phyloP scores from a whole-genome alignment of 495 filamentous ascomycete genomes.

The Xylaria castorea region DNA sequence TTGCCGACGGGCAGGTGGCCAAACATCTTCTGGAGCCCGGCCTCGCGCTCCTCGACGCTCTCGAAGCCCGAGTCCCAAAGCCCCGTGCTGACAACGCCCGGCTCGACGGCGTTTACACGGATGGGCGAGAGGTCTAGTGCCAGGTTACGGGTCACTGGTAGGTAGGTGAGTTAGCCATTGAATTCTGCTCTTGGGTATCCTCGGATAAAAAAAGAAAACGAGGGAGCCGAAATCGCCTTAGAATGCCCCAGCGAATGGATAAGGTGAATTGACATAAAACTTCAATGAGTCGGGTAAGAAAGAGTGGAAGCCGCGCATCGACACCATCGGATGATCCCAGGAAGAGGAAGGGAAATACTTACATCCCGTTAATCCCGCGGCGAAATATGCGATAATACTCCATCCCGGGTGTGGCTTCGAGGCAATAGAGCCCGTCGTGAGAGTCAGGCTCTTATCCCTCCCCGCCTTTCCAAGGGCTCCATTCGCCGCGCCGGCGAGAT shows the following conservation, averaged over 20 bases:
- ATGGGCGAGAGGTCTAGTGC: conserved; percentile 65
- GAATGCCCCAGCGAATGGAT: neutral
- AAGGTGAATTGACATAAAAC: neutral
- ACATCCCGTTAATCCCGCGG: conserved; percentile 44
- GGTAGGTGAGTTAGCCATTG: neutral
- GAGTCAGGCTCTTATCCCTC: conserved; percentile 55
- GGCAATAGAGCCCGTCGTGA: conserved; percentile 60
- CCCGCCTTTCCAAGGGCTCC: conserved; percentile 11
- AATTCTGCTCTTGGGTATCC: neutral
- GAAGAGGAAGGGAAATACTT: conserved; percentile 4
- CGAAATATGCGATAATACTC: conserved; percentile 50
- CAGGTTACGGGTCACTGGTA: conserved; percentile 52
- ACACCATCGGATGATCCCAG: neutral
- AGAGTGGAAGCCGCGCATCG: neutral
- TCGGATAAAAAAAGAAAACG: neutral
- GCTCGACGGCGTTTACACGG: conserved; percentile 65
- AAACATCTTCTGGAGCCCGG: conserved; percentile 33
- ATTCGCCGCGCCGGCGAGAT: conserved; percentile 42
- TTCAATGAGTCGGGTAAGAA: neutral
- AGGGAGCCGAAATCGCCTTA: neutral
- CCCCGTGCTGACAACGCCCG: conserved; percentile 63
- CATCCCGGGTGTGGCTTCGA: conserved; percentile 56
- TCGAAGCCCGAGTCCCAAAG: conserved; percentile 44
- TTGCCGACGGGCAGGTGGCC: conserved; percentile 47
- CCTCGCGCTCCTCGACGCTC: conserved; percentile 42